phyloP scores from a whole-genome alignment of 176 grass and related monocot genomes.

The Hordeum vulgare region MorexV3_pseudomolecules_assembly NC_058519.1:624276809-624277308 shows the following conservation, averaged over 20 bases:
- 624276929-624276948: neutral
- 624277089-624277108: neutral
- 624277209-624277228: neutral
- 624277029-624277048: neutral
- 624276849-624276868: no score
- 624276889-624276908: neutral
- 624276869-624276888: neutral
- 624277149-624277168: neutral
- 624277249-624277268: neutral
- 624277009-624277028: neutral
- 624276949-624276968: neutral
- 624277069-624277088: neutral
- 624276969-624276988: neutral
- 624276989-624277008: neutral
- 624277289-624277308: neutral
- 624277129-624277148: neutral
- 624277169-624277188: neutral
- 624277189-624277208: neutral
- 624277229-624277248: neutral
- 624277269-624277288: conserved; percentile 10
- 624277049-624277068: neutral
- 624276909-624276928: neutral
- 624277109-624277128: no score
- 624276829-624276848: neutral
- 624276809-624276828: neutral